A percentile compares a stretch with the other conserved stretches of the same genome.
These are phyloP conservation scores for Blastomyces gilchristii DNA, from an alignment of 2,329 filamentous ascomycete genomes.

Conservation along the genomic window DNA sequence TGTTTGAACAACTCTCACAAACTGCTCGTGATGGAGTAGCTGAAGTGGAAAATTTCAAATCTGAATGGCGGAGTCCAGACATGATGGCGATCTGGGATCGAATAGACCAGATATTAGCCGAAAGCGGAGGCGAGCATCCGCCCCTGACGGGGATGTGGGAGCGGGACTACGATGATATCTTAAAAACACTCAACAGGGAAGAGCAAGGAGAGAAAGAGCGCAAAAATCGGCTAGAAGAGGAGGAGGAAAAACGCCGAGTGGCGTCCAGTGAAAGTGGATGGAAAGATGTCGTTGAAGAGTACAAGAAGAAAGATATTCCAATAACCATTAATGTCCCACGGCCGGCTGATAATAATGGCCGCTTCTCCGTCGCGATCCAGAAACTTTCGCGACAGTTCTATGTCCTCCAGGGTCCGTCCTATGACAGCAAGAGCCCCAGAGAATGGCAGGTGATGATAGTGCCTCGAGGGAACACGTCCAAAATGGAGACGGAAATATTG, in stretches of 20 bases:
- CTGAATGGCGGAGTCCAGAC: constrained; percentile 32
- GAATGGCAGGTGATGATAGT: constrained; percentile 27
- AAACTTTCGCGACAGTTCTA: constrained; percentile 29
- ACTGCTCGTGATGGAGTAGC: constrained; percentile 28
- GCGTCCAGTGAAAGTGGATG: constrained; percentile 25
- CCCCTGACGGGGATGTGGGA: constrained; percentile 33
- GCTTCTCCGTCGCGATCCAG: constrained; percentile 22
- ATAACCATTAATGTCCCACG: constrained; percentile 20
- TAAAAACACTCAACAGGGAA: constrained; percentile 24
- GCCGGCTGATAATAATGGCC: constrained; percentile 18
- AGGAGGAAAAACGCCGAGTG: constrained; percentile 22
- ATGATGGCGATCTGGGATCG: constrained; percentile 32
- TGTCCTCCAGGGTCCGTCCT: constrained; percentile 20
- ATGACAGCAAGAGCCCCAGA: constrained; percentile 13
- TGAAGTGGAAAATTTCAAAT: constrained; percentile 31
- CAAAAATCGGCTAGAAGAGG: constrained; percentile 20
- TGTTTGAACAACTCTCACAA: constrained; percentile 28
- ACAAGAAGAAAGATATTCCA: constrained; percentile 20
- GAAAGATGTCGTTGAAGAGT: constrained; percentile 26
- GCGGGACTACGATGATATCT: constrained; percentile 30
- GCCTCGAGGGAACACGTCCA: constrained; percentile 21
- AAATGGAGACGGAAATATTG: constrained; percentile 27
- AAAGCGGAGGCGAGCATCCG: constrained; percentile 29
- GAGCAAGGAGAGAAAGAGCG: constrained; percentile 23
- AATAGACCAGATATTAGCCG: constrained; percentile 28